Evolutionary conservation across 306 rosid genomes (phyloP), one percentile per base, ranked within the genome.

Genomic region (Pterocarpus macrocarpus): DNA sequence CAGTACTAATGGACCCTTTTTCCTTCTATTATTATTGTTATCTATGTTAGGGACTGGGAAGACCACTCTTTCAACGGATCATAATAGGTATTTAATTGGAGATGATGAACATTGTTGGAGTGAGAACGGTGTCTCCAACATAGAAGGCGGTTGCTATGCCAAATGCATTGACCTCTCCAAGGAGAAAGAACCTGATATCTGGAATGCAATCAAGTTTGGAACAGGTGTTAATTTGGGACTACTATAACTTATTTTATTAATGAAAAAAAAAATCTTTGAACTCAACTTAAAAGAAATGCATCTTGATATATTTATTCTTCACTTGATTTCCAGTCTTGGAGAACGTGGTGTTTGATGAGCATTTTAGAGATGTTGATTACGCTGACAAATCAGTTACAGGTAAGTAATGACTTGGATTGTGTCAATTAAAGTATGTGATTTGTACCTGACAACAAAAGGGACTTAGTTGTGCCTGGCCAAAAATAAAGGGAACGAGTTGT

Each of bases 61-160:
- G 88, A 94, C 98, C 32, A 92, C 98, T 57, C 84, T 89, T 32
- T 94, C 97, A 2, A 94, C 97, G 0, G 97, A 94, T 76, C 90
- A 90, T 70, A 94, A 94, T 67, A 73, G 97, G 87, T 91, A 72
- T 71, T 80, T 94, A 34, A 91, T 94, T 12, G 97, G 98, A 76
- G 98, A 94, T 81, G 97, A 94, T 80, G 98, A 94, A 39, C 98
- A 94, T 16, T 92, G 97, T 58, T 92, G 98, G 97, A 84, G 97
- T 66, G 89, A 87, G 64, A 91, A 59, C 61, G 97, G 98, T 61
- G 97, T 94, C 65, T 92, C 97, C 2, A 94, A 94, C 85, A 94
- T 92, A 14, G 98, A 92, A 92, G 97, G 98, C 28, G 98, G 98
- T 49, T 94, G 97, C 88, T 92, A 94, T 70, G 98, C 98, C 59